phyloP scores from a whole-genome alignment of 805 yeast genomes.

The Lipomyces kockii region DNA sequence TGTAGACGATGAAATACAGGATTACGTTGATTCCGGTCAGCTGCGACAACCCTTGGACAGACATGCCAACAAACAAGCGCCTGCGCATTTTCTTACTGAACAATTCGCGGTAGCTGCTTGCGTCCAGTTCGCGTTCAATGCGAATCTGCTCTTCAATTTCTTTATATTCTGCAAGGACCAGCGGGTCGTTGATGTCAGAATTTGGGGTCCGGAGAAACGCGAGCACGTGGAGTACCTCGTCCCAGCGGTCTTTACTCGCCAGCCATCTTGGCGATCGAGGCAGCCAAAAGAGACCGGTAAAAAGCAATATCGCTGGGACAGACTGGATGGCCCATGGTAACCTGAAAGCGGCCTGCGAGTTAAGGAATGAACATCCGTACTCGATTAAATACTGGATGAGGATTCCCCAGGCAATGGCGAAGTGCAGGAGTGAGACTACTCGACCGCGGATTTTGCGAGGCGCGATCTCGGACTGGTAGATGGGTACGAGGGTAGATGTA shows the following conservation, averaged over 20 bases:
- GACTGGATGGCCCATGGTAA: constrained; percentile 56
- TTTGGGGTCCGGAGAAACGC: constrained; percentile 81
- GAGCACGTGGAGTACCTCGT: constrained; percentile 72
- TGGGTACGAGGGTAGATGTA: constrained; percentile 79
- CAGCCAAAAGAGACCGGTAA: constrained; percentile 72
- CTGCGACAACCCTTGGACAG: constrained; percentile 88
- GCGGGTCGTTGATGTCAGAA: constrained; percentile 70
- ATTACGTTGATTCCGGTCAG: constrained; percentile 88
- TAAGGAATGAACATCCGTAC: constrained; percentile 60
- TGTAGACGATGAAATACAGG: constrained; percentile 69
- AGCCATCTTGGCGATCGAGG: constrained; percentile 93
- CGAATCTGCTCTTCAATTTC: constrained; percentile 80
- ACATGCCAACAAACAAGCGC: constrained; percentile 92
- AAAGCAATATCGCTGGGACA: constrained; percentile 67
- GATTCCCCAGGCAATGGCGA: constrained; percentile 54
- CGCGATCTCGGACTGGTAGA: constrained; percentile 83
- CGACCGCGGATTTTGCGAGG: constrained; percentile 85
- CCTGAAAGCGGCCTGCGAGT: constrained; percentile 67
- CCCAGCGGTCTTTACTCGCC: constrained; percentile 64
- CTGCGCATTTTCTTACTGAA: constrained; percentile 57
- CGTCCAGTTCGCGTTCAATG: constrained; percentile 61
- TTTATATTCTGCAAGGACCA: constrained; percentile 72
- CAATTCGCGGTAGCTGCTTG: neutral
- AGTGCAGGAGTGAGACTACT: constrained; percentile 82
- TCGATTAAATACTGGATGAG: neutral